Conservation (phyloP, 2,329 filamentous ascomycete species). For the Pseudogymnoascus destructans region DNA sequence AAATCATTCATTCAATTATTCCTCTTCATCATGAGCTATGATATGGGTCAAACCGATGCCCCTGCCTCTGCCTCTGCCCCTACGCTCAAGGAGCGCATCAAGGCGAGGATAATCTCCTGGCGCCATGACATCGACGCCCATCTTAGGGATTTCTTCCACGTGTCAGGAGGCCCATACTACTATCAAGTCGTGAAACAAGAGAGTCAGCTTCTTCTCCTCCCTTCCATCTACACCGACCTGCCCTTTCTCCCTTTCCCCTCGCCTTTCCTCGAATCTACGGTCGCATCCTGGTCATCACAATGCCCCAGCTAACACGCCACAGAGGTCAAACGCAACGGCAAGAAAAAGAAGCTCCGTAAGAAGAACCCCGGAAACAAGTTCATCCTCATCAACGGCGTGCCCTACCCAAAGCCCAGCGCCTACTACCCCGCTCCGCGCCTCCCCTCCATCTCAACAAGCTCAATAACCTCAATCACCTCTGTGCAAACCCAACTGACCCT, state of each 20-base stretch:
- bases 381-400: not conserved
- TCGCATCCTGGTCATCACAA: not conserved
- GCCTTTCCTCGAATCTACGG: not conserved
- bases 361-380: not conserved
- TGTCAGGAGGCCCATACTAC: not conserved
- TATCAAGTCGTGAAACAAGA: not conserved
- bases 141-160: not conserved
- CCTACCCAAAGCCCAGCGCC: not conserved
- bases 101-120: not conserved
- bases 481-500: not conserved
- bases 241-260: not conserved
- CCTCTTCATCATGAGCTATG: not conserved
- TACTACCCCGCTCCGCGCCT: not conserved
- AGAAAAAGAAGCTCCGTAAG: slow-evolving; percentile 1
- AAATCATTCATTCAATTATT: not conserved
- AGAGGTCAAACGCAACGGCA: not conserved
- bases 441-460: not conserved
- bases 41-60: not conserved
- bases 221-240: not conserved
- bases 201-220: not conserved
- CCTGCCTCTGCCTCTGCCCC: not conserved
- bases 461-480: not conserved
- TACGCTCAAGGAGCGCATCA: not conserved
- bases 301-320: not conserved
- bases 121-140: not conserved